A percentile compares a stretch with the other conserved stretches of the same genome.
phyloP scores from a whole-genome alignment of 2,329 filamentous ascomycete genomes.

The Colletotrichum musicola region DNA sequence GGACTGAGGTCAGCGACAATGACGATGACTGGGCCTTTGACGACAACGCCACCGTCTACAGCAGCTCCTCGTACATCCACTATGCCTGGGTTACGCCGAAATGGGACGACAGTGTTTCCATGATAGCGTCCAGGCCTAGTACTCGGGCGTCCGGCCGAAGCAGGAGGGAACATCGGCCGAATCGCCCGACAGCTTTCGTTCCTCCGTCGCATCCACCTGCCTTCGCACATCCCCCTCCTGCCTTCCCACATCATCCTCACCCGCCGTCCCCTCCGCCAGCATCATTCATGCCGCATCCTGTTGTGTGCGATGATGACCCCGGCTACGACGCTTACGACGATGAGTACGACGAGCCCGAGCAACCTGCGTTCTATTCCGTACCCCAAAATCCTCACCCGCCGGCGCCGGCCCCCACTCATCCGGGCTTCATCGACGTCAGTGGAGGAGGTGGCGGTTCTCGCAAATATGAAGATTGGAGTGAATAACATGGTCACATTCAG shows the following conservation, averaged over 20 bases:
- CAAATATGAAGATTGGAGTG: slow-evolving; percentile 35
- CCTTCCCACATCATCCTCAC: slow-evolving; percentile 14
- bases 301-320: slow-evolving; percentile 13
- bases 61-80: slow-evolving; percentile 23
- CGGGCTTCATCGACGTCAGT: slow-evolving; percentile 36
- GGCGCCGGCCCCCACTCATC: neutral
- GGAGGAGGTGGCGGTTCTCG: slow-evolving; percentile 32
- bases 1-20: slow-evolving; percentile 19
- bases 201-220: slow-evolving; percentile 10
- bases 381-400: slow-evolving; percentile 12
- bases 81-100: slow-evolving; percentile 38
- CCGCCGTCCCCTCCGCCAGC: slow-evolving; percentile 21
- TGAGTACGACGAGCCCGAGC: neutral
- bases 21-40: slow-evolving; percentile 34
- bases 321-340: slow-evolving; percentile 1
- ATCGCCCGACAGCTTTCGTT: slow-evolving; percentile 16
- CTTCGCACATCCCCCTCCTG: neutral
- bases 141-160: slow-evolving; percentile 25
- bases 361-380: neutral
- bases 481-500: neutral
- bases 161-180: slow-evolving; percentile 2
- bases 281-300: slow-evolving; percentile 7
- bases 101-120: slow-evolving; percentile 38
- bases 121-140: slow-evolving; percentile 24
- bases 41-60: slow-evolving; percentile 24